Evolutionary conservation across 768 basidiomycete genomes (phyloP).

Genomic region (Mycena galopus): DNA sequence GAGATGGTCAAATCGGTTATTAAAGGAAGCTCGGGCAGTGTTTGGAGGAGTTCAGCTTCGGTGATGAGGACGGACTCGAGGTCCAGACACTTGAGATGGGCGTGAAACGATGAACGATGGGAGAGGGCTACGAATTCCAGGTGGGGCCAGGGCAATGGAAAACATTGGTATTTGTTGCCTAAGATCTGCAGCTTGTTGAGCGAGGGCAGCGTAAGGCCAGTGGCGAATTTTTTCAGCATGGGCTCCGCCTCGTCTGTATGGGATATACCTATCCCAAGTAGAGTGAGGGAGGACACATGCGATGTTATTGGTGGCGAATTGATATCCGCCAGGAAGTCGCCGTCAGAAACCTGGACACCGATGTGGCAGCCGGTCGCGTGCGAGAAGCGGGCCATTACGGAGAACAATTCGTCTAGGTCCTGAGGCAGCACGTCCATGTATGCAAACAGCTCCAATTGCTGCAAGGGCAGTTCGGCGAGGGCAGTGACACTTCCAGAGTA

Average conservation of each 20-base stretch:
- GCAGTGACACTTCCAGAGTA: not conserved
- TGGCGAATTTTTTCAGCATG: not conserved
- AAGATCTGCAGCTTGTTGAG: not conserved
- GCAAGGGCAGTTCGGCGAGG: conserved; percentile 4
- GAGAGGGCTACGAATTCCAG: conserved; percentile 7
- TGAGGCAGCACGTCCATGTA: not conserved
- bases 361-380: not conserved
- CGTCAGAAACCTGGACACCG: not conserved
- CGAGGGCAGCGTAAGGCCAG: not conserved
- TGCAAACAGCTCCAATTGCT: not conserved
- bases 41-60: conserved; percentile 15
- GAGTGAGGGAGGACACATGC: not conserved
- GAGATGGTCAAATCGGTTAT: not conserved
- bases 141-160: conserved; percentile 13
- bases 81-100: not conserved
- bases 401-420: not conserved
- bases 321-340: not conserved
- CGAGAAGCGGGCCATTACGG: not conserved
- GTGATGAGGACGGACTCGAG: conserved; percentile 2
- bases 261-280: not conserved
- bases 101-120: not conserved
- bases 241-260: not conserved
- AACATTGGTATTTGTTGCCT: not conserved
- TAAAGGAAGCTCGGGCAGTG: not conserved
- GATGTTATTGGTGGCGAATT: not conserved